Percentiles rank a stretch among this genome's conserved stretches.
These are phyloP conservation scores for Excoecaria cochinchinensis DNA, from an alignment of 345 rosid genomes.

Conservation along the genomic window DNA sequence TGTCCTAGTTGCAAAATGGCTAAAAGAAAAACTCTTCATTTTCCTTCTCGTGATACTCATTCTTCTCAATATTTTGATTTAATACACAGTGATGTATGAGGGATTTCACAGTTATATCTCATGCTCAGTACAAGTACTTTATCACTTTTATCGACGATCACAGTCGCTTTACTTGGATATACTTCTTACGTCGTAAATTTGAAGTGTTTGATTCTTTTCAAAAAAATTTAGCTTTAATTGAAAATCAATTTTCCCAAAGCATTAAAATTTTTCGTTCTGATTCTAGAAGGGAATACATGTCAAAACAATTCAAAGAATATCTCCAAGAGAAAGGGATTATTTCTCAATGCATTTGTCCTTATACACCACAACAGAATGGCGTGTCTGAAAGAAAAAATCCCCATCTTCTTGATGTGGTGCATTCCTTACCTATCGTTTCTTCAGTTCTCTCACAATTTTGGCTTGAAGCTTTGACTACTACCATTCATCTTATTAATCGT, in stretches of 20 bases:
- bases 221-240: neutral
- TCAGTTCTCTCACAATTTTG: no score
- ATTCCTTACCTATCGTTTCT: no score
- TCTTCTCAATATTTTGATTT: neutral
- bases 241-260: neutral
- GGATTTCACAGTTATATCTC: no score
- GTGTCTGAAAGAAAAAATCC: neutral
- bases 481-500: no score
- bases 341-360: no score
- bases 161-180: neutral
- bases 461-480: no score
- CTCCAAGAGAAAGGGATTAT: neutral
- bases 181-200: neutral
- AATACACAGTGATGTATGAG: no score
- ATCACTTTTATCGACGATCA: neutral
- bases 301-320: neutral
- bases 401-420: no score
- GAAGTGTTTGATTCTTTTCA: neutral
- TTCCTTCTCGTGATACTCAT: neutral
- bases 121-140: no score
- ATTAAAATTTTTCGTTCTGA: neutral
- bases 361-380: no score
- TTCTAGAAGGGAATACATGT: neutral
- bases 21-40: slow-evolving; percentile 3
- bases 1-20: slow-evolving; percentile 1